A percentile compares a stretch with the other conserved stretches of the same genome.
Evolutionary conservation across 1,284 basidiomycete species (phyloP).

Genomic region (Stygiomarasmius scandens): DNA sequence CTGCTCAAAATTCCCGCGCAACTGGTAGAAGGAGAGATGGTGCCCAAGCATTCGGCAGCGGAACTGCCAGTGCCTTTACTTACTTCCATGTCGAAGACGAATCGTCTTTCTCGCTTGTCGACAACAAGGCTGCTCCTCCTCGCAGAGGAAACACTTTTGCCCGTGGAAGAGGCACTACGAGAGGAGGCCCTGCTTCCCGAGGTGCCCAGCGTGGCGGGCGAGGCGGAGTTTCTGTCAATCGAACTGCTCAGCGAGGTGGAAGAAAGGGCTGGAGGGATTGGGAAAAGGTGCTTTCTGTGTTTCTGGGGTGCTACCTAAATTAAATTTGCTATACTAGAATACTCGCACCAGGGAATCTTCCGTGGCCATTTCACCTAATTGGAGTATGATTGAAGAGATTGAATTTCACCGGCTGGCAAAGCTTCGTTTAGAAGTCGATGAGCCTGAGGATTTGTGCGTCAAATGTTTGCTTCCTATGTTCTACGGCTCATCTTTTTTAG

Average conservation of each 20-base stretch:
- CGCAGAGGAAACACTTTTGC: constrained; percentile 65
- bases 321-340: no score
- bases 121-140: constrained; percentile 74
- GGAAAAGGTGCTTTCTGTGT: constrained; percentile 87
- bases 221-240: constrained; percentile 36
- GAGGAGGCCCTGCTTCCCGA: constrained; percentile 48
- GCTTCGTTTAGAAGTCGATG: constrained; percentile 89
- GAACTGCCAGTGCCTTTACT: constrained; percentile 90
- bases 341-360: constrained; percentile 93
- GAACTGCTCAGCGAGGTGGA: constrained; percentile 56
- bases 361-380: constrained; percentile 89
- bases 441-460: constrained; percentile 79
- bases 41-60: constrained; percentile 81
- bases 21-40: constrained; percentile 67
- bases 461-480: constrained; percentile 32
- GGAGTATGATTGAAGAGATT: constrained; percentile 96
- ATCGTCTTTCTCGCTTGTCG: constrained; percentile 95
- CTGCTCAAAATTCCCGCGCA: constrained; percentile 51
- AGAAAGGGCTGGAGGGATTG: constrained; percentile 90
- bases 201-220: constrained; percentile 46
- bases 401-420: constrained; percentile 95
- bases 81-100: constrained; percentile 98
- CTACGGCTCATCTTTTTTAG: constrained; percentile 40
- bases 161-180: constrained; percentile 55
- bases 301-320: no score